Evolutionary conservation across 2,329 filamentous ascomycete genomes (phyloP), one percentile per base, ranked within the genome.

Genomic region (Dichotomopilus funicola): DNA sequence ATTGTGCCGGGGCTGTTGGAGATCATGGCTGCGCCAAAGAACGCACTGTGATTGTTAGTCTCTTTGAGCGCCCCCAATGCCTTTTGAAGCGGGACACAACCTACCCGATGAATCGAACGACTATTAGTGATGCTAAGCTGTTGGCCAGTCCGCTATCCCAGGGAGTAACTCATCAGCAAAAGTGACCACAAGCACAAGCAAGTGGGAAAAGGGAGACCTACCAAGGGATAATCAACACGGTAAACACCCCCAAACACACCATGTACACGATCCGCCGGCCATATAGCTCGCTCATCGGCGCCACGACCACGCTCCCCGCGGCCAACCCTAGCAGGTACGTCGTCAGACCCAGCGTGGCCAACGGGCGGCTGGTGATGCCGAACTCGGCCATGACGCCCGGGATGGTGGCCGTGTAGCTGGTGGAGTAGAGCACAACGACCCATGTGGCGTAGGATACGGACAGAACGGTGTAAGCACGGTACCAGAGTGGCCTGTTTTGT

Each of bases 1-100:
- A 96, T 81, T 6, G 86, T 89, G 2, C 91, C 91, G 0, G 91
- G 89, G 1, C 87, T 83, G 66, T 95, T 95, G 10, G 85, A 83
- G 33, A 96, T 85, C 82, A 95, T 87, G 43, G 87, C 89, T 5
- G 88, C 81, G 3, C 66, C 66, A n/a, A 69, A 68, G 0, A 69
- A 6, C 5, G 66, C 66, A 1, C 61, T 67, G 38, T 11, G 1
- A 5, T 13, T 10, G 51, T 49, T 41, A 51, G 54, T 10, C 31
- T 44, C 13, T 7, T 27, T 27, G 19, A 27, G 19, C 19, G 19
- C 19, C 19, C 19, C 19, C 3, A 2, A 27, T 27, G 19, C 19
- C 19, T 27, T 27, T 27, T 27, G 19, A 27, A 27, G 19, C 19
- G 19, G 19, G 19, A 27, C 19, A 27, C 19, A 27, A 27, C 73